Percentiles rank a stretch among this genome's conserved stretches.
Conservation (phyloP, 305 asterid species). For the Petunia hybrid region DNA sequence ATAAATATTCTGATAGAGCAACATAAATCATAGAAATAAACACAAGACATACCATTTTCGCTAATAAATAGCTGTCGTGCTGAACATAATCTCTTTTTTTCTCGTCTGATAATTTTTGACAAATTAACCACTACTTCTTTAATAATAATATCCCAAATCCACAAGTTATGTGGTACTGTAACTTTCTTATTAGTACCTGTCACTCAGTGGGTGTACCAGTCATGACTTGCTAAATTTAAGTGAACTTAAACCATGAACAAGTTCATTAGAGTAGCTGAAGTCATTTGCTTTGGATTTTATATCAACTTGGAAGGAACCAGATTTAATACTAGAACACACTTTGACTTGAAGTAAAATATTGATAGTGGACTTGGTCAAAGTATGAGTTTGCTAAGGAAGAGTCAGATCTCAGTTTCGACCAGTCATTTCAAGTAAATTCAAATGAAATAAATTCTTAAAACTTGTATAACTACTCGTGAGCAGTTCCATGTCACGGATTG, state of each 20-base stretch:
- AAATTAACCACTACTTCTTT: not conserved
- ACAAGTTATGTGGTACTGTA: not conserved
- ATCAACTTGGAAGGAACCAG: not conserved
- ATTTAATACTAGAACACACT: not conserved
- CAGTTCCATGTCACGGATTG: not conserved
- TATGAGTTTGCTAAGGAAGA: not conserved
- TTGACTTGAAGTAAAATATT: constrained; percentile 6
- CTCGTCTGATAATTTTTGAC: not conserved
- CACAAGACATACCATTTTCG: not conserved
- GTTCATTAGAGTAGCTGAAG: not conserved
- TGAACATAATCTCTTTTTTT: not conserved
- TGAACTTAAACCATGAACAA: not conserved
- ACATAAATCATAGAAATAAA: too few species aligned
- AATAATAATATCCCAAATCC: not conserved
- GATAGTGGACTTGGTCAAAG: not conserved
- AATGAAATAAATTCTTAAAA: not conserved
- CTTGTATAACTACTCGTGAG: not conserved
- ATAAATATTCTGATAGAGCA: too few species aligned
- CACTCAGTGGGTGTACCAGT: not conserved
- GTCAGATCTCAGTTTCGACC: not conserved
- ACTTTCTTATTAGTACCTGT: too few species aligned
- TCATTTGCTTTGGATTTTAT: constrained; percentile 10
- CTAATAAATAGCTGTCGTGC: not conserved
- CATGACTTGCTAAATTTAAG: not conserved
- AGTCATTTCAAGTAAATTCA: not conserved